Base-by-base conservation (phyloP, 2,329 filamentous ascomycete genomes). In the Pyricularia grisea region DNA sequence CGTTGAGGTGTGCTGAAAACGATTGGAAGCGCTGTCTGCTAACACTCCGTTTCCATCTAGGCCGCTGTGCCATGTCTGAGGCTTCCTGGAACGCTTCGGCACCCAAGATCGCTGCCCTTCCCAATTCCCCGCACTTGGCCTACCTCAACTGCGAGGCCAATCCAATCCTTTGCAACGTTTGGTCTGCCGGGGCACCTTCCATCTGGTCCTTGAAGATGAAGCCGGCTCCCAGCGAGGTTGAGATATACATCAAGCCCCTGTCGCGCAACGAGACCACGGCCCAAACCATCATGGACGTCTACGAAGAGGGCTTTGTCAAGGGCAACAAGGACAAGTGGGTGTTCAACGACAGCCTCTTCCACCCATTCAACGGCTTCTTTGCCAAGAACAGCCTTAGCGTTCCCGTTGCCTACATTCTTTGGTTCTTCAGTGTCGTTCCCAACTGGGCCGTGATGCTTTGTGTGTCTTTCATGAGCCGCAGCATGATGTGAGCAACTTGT, bases 371-470 rank as follows among this genome's bases (percentile, higher is more conserved):
- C 74, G 90, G 92, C 71, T 79, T 81, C 71, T 80, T 91, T 61
- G 88, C 87, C 70, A 79, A 91, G 81, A 84, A 86, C 72, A 84
- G 85, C 72, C 74, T 92, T 33, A 81, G 85, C 36, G 79, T 90
- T 68, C 89, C 90, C 58, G 79, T 90, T 63, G 92, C 85, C 69
- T 93, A 92, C 76, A 73, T 85, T 67, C 82, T 92, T 73, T 93
- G 87, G 86, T 83, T 82, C 72, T 87, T 91, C 75, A 83, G 85
- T 74, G 79, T 90, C 66, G 79, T 92, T 70, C 86, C 91, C 70
- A 88, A 89, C 82, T 94, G 92, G 92, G 79, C 87, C 69, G 88
- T 93, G 76, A 94, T 94, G 92, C 84, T 94, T 73, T 77, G 87
- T 66, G 84, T 94, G 73, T 92, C 89, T 68, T 88, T 94, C 77